Percentiles rank a stretch among this genome's conserved stretches.
Evolutionary conservation across 768 basidiomycete species (phyloP).

Genomic region (Calocera viscosa): DNA sequence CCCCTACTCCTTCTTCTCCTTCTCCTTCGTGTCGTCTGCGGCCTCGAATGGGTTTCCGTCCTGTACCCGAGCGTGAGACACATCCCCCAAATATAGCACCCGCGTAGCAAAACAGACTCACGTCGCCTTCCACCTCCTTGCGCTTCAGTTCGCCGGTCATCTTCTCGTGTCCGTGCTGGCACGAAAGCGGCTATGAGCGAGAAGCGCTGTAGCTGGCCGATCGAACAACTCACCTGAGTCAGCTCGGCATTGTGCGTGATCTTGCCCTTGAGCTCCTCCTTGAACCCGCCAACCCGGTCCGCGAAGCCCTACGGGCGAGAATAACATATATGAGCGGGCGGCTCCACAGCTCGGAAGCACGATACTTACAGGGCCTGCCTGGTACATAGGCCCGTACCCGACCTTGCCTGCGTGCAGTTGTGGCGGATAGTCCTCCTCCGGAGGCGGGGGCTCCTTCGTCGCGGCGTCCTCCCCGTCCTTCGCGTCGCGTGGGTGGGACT

Average conservation of each 20-base stretch:
- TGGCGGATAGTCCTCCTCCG: slow-evolving; percentile 25
- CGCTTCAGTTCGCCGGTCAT: slow-evolving; percentile 33
- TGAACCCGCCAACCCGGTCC: slow-evolving; percentile 30
- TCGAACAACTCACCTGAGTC: slow-evolving; percentile 19
- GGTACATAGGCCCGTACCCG: slow-evolving; percentile 23
- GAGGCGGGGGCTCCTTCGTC: slow-evolving; percentile 3
- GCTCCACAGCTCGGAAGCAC: not conserved
- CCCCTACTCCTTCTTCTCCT: not conserved
- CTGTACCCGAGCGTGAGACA: not conserved
- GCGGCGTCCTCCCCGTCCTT: not conserved
- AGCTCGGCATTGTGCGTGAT: slow-evolving; percentile 29
- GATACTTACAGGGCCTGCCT: slow-evolving; percentile 13
- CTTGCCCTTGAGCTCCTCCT: slow-evolving; percentile 34
- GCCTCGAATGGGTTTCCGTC: not conserved
- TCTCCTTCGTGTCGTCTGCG: not conserved
- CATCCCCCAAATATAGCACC: not conserved
- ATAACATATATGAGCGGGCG: not conserved
- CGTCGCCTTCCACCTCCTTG: slow-evolving; percentile 24
- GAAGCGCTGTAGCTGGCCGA: not conserved
- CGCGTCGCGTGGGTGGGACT: not conserved
- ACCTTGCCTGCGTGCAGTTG: slow-evolving; percentile 35
- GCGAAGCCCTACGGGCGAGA: slow-evolving; percentile 21
- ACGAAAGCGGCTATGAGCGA: not conserved
- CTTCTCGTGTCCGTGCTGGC: slow-evolving; percentile 29
- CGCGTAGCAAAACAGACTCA: not conserved